Base-by-base conservation (phyloP, 1,139 yeast species). In the Suhomyces guaymorum region DNA sequence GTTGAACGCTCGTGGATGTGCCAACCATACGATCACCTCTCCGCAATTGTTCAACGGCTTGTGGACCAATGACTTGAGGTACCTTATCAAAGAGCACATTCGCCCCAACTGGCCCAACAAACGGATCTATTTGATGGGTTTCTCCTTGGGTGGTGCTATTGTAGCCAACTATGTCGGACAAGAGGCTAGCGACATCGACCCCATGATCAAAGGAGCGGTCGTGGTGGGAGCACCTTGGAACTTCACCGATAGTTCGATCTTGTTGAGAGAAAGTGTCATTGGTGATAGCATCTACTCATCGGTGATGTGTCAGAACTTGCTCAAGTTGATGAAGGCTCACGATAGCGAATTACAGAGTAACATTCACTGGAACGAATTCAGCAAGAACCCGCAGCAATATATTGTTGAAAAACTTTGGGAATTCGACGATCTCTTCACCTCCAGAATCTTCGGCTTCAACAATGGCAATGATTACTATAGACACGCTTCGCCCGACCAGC, bases 221-320 rank as follows among this genome's bases (percentile, higher is more conserved):
- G 64, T 72, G 7, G 54, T 78, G 52, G 86, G 88, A 7, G 75
- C 81, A 44, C 96, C 96, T 10, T 90, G 96, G 96, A 95, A 88
- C 55, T 65, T 90, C 61, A 63, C 68, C 17, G 75, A 73, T 36
- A 66, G 78, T 11, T 63, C 73, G n/a, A 49, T 63, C 33, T 67
- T 63, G 20, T 60, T 77, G 26, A 55, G 66, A 21, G 66, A 62
- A 25, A 59, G 70, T 24, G 45, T 59, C 7, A 46, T 75, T 33
- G 82, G 82, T 3, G 60, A 63, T 38, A 54, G 61, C 26, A 52
- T 78, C 6, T 78, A 78, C 44, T 73, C 80, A 2, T 79, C 79
- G 1, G 68, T 73, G 3, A 68, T 82, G 70, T 62, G 76, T 23
- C 69, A 65, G 38, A 78, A 70, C 46, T 57, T 80, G 26, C 49